These are phyloP conservation scores for Hygrophorus russula DNA, from an alignment of 768 basidiomycete species.

Conservation along the genomic window DNA sequence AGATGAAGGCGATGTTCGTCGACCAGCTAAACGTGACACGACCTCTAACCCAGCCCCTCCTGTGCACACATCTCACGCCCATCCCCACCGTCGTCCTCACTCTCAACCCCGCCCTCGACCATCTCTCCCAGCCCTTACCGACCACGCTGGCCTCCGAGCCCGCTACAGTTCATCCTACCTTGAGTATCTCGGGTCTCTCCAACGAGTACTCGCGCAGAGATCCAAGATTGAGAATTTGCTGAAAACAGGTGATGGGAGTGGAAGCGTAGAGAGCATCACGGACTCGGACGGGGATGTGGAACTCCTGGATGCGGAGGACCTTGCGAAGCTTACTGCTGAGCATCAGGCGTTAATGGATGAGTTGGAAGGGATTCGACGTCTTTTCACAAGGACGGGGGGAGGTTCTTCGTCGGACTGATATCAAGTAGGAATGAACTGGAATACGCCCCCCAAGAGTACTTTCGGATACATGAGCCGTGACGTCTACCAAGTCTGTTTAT, in stretches of 20 bases:
- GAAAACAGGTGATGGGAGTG: slow-evolving; percentile 18
- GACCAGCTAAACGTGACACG: slow-evolving; percentile 11
- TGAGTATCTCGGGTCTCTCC: slow-evolving; percentile 37
- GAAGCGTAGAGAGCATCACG: slow-evolving; percentile 22
- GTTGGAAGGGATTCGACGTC: slow-evolving; percentile 34
- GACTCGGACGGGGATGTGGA: slow-evolving; percentile 48
- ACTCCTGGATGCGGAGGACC: slow-evolving; percentile 41
- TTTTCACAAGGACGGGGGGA: slow-evolving; percentile 15
- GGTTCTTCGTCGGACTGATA: neutral
- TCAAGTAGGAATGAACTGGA: too few species aligned
- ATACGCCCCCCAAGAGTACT: too few species aligned
- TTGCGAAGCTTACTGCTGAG: slow-evolving; percentile 30
- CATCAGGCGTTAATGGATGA: slow-evolving; percentile 41
- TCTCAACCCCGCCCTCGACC: slow-evolving; percentile 21
- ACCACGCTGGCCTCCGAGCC: slow-evolving; percentile 39
- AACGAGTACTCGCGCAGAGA: slow-evolving; percentile 37
- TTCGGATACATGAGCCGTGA: too few species aligned
- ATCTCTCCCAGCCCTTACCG: slow-evolving; percentile 27
- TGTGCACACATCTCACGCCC: slow-evolving; percentile 1
- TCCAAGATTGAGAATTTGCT: slow-evolving; percentile 42
- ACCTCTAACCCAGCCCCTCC: slow-evolving; percentile 8
- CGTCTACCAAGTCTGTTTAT: too few species aligned
- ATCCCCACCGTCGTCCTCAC: slow-evolving; percentile 7
- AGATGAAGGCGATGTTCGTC: slow-evolving; percentile 36
- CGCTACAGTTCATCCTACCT: slow-evolving; percentile 42